Evolutionary conservation across 352 stramenopile species (phyloP), one percentile per base, ranked within the genome.

Genomic region (Lagenidium sp.): DNA sequence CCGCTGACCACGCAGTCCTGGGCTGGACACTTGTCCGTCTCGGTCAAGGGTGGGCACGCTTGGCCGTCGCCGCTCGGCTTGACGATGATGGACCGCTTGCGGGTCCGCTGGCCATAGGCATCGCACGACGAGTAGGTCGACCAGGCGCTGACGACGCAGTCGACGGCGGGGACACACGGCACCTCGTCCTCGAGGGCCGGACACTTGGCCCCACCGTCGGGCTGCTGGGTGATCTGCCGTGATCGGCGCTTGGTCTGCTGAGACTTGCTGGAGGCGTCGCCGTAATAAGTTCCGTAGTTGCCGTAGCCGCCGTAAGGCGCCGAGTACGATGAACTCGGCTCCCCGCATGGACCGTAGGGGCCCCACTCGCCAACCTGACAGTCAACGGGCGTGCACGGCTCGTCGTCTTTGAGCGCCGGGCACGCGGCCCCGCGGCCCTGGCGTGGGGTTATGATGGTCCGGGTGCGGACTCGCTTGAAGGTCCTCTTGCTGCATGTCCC

Each of bases 111-210:
- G 0, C 46, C 60, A n/a, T 43, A 15, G 1, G 53, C 46, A 10
- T 76, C 62, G 36, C 70, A 86, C 1, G 46, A 13, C 1, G 16
- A 32, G 40, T 63, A 84, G 25, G 48, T 47, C 1, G 65, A 47
- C 68, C 70, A 86, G 11, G 41, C 41, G 13, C 65, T 72, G 18
- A 84, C 57, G 7, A 73, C 60, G 31, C 73, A 86, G 46, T 84
- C 55, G 4, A 83, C 54, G n/a, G 26, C 21, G 0, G 45, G 35
- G 0, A 35, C 53, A 24, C 74, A 86, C 1, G 38, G 22, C 19
- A 42, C 55, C 0, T 55, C 53, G 6, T 82, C 40, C 2, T 46
- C 44, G 3, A 85, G 44, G 1, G 13, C 41, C 4, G 60, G 63
- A 24, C 74, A 86, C 0, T 47, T 41, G n/a, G 56, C 60, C 1